phyloP scores from a whole-genome alignment of 169 alveolate species.

The Amoebophrya sp. region DNA sequence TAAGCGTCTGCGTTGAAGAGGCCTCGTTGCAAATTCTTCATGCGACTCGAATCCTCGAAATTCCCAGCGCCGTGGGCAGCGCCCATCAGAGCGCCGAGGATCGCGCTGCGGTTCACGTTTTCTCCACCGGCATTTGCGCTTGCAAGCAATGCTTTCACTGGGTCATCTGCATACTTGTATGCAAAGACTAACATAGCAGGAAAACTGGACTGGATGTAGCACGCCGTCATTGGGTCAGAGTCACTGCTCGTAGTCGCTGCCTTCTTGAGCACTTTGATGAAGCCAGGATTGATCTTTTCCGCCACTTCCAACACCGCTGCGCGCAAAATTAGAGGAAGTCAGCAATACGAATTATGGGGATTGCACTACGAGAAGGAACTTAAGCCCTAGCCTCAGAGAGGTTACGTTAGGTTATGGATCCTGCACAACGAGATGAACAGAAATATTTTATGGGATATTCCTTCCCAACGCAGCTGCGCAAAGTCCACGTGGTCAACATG shows the following conservation, averaged over 20 bases:
- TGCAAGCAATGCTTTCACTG: neutral
- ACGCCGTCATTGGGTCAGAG: neutral
- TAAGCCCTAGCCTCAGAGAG: no score
- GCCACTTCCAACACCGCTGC: neutral
- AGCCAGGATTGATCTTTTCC: neutral
- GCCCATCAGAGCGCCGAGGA: conserved; percentile 23
- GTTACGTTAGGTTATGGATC: no score
- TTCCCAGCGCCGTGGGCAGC: conserved; percentile 4
- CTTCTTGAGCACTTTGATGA: neutral
- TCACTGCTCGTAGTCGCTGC: neutral
- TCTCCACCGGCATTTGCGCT: neutral
- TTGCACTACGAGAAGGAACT: no score
- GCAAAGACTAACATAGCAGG: conserved; percentile 1
- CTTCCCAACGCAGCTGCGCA: no score
- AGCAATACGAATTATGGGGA: no score
- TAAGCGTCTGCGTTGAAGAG: neutral
- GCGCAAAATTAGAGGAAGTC: no score
- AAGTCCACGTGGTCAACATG: no score
- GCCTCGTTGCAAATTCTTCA: neutral
- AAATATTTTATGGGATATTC: no score
- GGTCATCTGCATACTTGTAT: neutral
- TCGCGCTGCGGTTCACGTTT: conserved; percentile 4
- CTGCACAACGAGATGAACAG: no score
- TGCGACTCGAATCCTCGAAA: neutral
- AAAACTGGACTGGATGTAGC: neutral